phyloP scores from a whole-genome alignment of 106 monocot species.

The Dendrobium chrysotoxum region DNA sequence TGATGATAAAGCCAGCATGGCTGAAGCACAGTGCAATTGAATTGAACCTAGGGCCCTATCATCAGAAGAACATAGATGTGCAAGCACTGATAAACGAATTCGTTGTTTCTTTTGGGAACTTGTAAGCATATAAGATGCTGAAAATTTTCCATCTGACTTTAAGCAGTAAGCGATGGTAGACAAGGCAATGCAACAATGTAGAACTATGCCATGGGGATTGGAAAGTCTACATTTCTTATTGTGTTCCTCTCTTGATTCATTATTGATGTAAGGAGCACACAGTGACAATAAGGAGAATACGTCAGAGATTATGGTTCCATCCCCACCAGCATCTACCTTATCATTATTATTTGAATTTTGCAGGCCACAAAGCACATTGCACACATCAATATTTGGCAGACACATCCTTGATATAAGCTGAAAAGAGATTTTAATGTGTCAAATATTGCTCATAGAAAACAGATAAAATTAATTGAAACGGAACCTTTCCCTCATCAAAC shows the following conservation, averaged over 20 bases:
- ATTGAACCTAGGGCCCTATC: constrained; percentile 40
- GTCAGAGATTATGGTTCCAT: constrained; percentile 71
- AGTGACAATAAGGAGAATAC: constrained; percentile 69
- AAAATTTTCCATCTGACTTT: constrained; percentile 36
- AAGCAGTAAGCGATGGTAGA: constrained; percentile 60
- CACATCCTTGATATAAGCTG: constrained; percentile 87
- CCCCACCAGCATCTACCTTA: constrained; percentile 54
- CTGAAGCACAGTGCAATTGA: constrained; percentile 74
- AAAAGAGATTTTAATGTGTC: constrained; percentile 18
- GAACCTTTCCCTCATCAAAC: background rate
- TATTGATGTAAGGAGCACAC: constrained; percentile 62
- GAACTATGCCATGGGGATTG: constrained; percentile 61
- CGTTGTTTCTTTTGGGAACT: constrained; percentile 70
- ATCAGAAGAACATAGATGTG: constrained; percentile 58
- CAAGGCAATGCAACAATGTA: constrained; percentile 78
- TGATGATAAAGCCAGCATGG: constrained; percentile 86
- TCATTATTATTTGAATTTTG: constrained; percentile 24
- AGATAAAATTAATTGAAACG: background rate
- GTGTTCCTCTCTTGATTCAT: constrained; percentile 56
- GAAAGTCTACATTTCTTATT: constrained; percentile 70
- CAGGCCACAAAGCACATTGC: constrained; percentile 52
- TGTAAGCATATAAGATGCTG: constrained; percentile 57
- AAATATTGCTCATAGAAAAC: background rate
- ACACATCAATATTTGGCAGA: constrained; percentile 29
- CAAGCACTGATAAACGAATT: constrained; percentile 74